Base-by-base conservation (phyloP, 768 basidiomycete genomes). In the Phanerochaete carnosa region DNA sequence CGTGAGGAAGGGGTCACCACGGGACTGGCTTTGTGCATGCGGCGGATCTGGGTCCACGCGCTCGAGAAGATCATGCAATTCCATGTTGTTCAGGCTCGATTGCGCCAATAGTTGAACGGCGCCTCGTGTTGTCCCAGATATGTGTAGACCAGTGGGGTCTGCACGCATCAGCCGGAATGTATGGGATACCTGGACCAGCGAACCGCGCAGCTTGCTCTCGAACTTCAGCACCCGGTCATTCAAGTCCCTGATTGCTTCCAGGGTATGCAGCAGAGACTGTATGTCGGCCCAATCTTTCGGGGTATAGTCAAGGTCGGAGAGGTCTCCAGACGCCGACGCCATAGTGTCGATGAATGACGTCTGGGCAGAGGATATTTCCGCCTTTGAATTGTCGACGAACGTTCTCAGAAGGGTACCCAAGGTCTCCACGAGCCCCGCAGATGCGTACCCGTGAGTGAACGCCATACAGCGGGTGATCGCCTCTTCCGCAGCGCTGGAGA, bases 401-500 rank as follows among this genome's bases (percentile, higher is more conserved):
- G 81, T 76, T 29, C 82, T 76, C 62, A 97, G 79, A 59, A 89
- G 83, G 8, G 79, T 75, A 69, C 96, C 92, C 32, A 96, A 69
- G 0, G 92, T 84, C 35, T 83, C 79, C 23, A 98, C 78, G 19
- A 96, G 81, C 6, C 88, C 90, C 2, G 80, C 76, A 1, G 86
- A 79, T 5, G 89, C 96, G 70, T 93, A 98, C 0, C 96, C 96
- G 69, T 96, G 88, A 1, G 96, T 98, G 70, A 99, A 90, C 0
- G 79, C 76, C 43, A 83, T 77, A 70, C 90, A 94, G 26, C 95
- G 82, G 39, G 74, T 74, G 59, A 95, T 77, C 33, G 91, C 90
- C 37, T 91, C 92, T 66, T 96, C 94, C 15, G 90, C 89, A 33
- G 85, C 75, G 37, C 80, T 81, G 69, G 95, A 90, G 22, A 92